Percentiles rank a stretch among this genome's conserved stretches.
Evolutionary conservation across 768 basidiomycete species (phyloP).

Genomic region (Suillus tomentosus): DNA sequence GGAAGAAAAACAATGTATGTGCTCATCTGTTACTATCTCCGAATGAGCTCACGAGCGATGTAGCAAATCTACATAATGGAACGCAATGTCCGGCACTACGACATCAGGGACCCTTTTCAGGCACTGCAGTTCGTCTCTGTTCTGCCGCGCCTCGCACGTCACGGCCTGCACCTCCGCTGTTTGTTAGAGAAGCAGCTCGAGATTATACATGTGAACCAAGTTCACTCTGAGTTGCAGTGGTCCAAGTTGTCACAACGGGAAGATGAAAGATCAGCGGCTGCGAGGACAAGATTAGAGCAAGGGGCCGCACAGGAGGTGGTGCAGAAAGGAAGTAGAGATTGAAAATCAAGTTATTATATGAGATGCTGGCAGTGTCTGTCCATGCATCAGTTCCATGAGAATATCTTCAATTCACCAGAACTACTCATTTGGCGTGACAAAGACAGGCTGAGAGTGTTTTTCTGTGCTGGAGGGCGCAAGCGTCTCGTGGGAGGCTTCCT

Average conservation of each 20-base stretch:
- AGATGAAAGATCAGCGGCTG: neutral
- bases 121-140: neutral
- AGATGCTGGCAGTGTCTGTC: no score
- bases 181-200: neutral
- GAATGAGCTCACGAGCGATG: neutral
- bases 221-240: neutral
- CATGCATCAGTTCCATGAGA: no score
- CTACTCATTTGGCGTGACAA: no score
- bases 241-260: neutral
- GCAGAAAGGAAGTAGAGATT: neutral
- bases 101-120: slow-evolving; percentile 1
- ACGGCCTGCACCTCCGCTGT: neutral
- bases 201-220: neutral
- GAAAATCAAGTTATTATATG: neutral
- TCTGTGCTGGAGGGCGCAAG: no score
- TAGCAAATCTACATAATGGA: neutral
- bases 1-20: slow-evolving; percentile 1
- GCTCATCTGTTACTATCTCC: no score
- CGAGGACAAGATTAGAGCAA: neutral
- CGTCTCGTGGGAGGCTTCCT: no score
- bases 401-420: no score
- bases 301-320: neutral
- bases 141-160: neutral
- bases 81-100: neutral
- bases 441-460: no score